A percentile compares a stretch with the other conserved stretches of the same genome.
Evolutionary conservation across 306 rosid species (phyloP).

Genomic region (Ammopiptanthus mongolicus): DNA sequence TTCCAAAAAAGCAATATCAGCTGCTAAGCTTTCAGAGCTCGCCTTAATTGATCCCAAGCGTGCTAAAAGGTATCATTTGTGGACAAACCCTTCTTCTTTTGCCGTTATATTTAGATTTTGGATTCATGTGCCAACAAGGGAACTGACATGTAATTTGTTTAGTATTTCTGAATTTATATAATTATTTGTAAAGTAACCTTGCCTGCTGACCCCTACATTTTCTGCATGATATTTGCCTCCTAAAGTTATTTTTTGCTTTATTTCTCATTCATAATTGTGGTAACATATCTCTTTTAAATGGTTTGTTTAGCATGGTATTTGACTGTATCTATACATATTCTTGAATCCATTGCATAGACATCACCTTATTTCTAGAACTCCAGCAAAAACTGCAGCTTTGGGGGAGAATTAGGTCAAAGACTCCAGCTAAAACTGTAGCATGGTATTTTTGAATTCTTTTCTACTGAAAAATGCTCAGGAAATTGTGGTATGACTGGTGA

Average conservation of each 20-base stretch:
- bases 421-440: no score
- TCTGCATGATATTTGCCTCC: neutral
- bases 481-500: neutral
- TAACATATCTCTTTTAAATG: no score
- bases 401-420: neutral
- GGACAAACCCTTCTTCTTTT: neutral
- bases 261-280: neutral
- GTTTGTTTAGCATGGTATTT: neutral
- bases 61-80: conserved; percentile 62
- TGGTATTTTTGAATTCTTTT: neutral
- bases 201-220: neutral
- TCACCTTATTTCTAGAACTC: neutral
- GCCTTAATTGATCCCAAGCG: conserved; percentile 84
- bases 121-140: neutral
- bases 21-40: conserved; percentile 76
- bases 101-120: neutral
- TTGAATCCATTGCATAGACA: neutral
- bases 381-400: neutral
- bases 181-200: neutral
- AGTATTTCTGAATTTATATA: neutral
- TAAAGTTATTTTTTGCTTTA: neutral
- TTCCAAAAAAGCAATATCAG: conserved; percentile 62
- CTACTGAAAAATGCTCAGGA: neutral
- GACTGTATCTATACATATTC: neutral
- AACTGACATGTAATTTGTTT: neutral